Evolutionary conservation across 176 grass and related monocot species (phyloP), one percentile per base, ranked within the genome.

Genomic region (Echinochloa phyllopogon): DNA sequence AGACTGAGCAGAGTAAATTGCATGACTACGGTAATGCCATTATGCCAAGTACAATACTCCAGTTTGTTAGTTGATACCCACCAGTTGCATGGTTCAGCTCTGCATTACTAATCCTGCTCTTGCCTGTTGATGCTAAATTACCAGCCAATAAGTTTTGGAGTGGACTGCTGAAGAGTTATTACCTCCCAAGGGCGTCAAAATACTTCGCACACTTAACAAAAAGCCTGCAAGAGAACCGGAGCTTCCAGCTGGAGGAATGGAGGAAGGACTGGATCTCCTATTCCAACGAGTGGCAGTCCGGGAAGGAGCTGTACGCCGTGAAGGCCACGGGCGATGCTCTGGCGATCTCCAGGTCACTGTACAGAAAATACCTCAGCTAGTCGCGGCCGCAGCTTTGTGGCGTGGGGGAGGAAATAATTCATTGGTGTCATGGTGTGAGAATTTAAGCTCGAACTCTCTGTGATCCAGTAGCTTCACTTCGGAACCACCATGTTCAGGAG

Each of bases 131-230:
- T 39, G 27, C 66, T 24, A 49, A 36, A 38, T 59, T 6, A 47
- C 68, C 87, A 98, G 96, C 85, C 21, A 98, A 98, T 76, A 98
- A 98, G 61, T 98, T 95, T 62, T 98, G 96, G 93, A 94, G 96
- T 39, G 96, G 96, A 58, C 75, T 98, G 68, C 68, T 98, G 85
- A 98, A 88, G 85, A 85, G 86, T 69, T 95, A 98, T 88, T 98
- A 98, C 82, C 89, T 87, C n/a, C 91, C 91, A 43, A 88, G 96
- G 84, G 96, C 96, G 24, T 98, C 93, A 9, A 88, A 83, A 77
- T 98, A 98, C 83, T 98, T 98, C 74, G 82, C n/a, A 16, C 89
- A 79, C 69, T 67, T 95, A 56, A 82, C 76, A 21, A 82, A 60
- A 65, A 92, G 91, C 78, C 79, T 98, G 61, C 81, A 92, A 83